phyloP scores from a whole-genome alignment of 257 asterid genomes.

The Nicotiana benthamiana region DNA sequence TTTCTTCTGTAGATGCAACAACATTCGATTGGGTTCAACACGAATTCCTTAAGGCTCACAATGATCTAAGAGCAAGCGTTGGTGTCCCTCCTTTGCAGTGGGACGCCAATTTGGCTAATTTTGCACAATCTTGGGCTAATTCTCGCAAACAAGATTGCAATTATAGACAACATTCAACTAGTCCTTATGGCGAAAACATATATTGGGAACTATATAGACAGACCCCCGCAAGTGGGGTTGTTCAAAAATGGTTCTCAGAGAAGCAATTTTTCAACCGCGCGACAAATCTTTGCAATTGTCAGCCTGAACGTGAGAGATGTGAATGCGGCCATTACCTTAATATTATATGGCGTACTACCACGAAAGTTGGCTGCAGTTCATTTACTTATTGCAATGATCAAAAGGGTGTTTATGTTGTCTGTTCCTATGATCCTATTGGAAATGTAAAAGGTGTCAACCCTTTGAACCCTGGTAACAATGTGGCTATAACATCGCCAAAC shows the following conservation, averaged over 20 bases:
- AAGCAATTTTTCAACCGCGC: slow-evolving; percentile 21
- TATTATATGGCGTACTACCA: slow-evolving; percentile 39
- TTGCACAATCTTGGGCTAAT: too few relatives aligned
- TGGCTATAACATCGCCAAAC: background rate
- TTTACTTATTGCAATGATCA: slow-evolving; percentile 39
- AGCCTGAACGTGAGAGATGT: slow-evolving; percentile 37
- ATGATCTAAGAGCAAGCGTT: slow-evolving; percentile 24
- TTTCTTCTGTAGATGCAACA: background rate
- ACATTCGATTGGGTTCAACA: slow-evolving; percentile 31
- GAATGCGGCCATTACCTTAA: slow-evolving; percentile 65
- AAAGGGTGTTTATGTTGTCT: slow-evolving; percentile 41
- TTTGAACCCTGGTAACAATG: slow-evolving; percentile 7
- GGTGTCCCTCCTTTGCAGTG: slow-evolving; percentile 39
- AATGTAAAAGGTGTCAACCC: slow-evolving; percentile 30
- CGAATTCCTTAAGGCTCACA: slow-evolving; percentile 45
- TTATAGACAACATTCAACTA: slow-evolving; percentile 41
- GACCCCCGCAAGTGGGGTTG: slow-evolving; percentile 34
- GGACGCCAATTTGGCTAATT: slow-evolving; percentile 16
- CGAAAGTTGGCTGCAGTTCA: slow-evolving; percentile 54
- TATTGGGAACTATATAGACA: slow-evolving; percentile 48
- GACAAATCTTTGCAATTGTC: slow-evolving; percentile 25
- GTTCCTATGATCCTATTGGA: slow-evolving; percentile 53
- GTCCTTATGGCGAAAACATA: slow-evolving; percentile 46
- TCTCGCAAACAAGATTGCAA: slow-evolving; percentile 28
- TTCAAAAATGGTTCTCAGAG: slow-evolving; percentile 42